Evolutionary conservation across 2,329 filamentous ascomycete species (phyloP), one percentile per base, ranked within the genome.

Genomic region (Neonectria ditissima): DNA sequence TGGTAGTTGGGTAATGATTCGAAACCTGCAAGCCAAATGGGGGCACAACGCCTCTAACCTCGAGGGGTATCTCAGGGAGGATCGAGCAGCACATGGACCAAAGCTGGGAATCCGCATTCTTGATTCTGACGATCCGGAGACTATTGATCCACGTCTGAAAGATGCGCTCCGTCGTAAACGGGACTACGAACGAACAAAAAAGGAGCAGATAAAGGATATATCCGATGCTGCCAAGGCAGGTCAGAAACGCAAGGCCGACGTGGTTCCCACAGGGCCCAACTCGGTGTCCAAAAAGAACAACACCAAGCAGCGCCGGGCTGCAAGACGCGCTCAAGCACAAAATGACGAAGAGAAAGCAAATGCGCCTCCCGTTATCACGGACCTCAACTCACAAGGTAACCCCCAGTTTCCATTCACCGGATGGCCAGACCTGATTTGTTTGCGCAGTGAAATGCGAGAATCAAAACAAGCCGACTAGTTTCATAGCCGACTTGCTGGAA

Each of bases 41-140:
- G 85, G 86, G 13, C 80, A 74, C 52, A 82, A 84, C 50, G 80
- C 76, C 26, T 74, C 77, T 4, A 85, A 86, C 62, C 80, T 97
- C 0, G 94, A 97, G 76, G 94, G 92, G 2, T 87, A 82, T 56
- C 77, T 97, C 22, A 89, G 91, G 68, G 83, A 84, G 55, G 92
- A 96, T 69, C 78, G 78, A 6, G 69, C 71, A 1, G 66, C 72
- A 10, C 80, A 37, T 10, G 65, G 66, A 9, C 79, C 67, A 8
- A 89, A 86, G 68, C 72, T 93, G n/a, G 82, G 87, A 44, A 81
- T 95, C n/a, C 78, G 79, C 11, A 75, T 84, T 10, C 70, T 92
- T 37, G 77, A 86, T 22, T 65, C 63, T 0, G 77, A 77, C 9
- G 77, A 83, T 32, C 69, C 73, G 0, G 82, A 86, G 7, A 77